Evolutionary conservation across 768 basidiomycete species (phyloP).

Genomic region (Strobilomyces confusus): DNA sequence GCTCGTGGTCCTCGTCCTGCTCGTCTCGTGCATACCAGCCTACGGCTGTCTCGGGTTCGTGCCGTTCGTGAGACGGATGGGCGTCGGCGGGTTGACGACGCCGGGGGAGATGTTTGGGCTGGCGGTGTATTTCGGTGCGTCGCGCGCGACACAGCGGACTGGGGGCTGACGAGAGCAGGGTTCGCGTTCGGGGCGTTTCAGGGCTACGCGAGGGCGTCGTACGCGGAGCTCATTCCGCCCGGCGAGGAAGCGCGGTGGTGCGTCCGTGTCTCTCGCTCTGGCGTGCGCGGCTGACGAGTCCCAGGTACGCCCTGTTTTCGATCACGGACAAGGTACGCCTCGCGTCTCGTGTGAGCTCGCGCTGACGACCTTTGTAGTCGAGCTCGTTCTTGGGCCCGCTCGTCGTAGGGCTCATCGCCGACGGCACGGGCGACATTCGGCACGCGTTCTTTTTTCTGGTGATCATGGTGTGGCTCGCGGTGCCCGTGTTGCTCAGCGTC

Average conservation of each 20-base stretch:
- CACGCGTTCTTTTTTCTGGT: slow-evolving; percentile 88
- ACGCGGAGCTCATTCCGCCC: slow-evolving; percentile 80
- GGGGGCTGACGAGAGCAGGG: slow-evolving; percentile 34
- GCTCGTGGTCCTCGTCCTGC: slow-evolving; percentile 60
- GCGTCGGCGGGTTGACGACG: slow-evolving; percentile 72
- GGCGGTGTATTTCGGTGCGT: slow-evolving; percentile 74
- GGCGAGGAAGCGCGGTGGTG: slow-evolving; percentile 90
- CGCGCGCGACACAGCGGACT: background rate
- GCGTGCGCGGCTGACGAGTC: background rate
- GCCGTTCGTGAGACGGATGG: slow-evolving; percentile 41
- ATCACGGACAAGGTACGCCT: slow-evolving; percentile 78
- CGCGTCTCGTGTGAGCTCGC: background rate
- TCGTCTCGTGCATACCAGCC: slow-evolving; percentile 64
- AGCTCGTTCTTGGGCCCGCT: slow-evolving; percentile 91
- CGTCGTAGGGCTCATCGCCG: slow-evolving; percentile 83
- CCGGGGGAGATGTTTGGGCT: slow-evolving; percentile 82
- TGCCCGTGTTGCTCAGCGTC: slow-evolving; percentile 72
- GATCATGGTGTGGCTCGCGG: slow-evolving; percentile 72
- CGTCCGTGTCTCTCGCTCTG: slow-evolving; percentile 5
- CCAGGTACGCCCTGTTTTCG: slow-evolving; percentile 71
- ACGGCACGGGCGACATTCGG: slow-evolving; percentile 87
- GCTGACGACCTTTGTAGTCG: slow-evolving; percentile 37
- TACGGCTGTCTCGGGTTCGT: slow-evolving; percentile 86
- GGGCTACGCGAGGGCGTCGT: slow-evolving; percentile 82
- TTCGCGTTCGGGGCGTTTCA: slow-evolving; percentile 88